Conservation (phyloP, 352 stramenopile genomes). For the Globisporangium uncinulatum region DNA sequence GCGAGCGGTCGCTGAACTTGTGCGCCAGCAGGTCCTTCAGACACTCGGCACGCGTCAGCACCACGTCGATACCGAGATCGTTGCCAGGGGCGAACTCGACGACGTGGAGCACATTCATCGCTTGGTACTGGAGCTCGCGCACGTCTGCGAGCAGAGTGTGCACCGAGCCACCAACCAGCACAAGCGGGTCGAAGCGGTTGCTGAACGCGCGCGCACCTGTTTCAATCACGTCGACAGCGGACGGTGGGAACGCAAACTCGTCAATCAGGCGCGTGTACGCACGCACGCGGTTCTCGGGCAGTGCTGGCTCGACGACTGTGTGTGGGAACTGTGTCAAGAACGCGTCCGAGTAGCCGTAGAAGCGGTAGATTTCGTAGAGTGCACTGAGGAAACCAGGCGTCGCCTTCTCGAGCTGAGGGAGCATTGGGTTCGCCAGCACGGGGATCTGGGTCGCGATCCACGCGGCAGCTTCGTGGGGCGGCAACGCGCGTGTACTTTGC, state of each 20-base stretch:
- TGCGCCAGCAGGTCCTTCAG: conserved; percentile 29
- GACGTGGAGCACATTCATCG: conserved; percentile 34
- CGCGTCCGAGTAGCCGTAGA: conserved; percentile 49
- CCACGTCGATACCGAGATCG: conserved; percentile 14
- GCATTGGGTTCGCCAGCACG: conserved; percentile 54
- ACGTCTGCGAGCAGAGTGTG: conserved; percentile 29
- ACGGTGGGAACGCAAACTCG: conserved; percentile 39
- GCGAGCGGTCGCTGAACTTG: conserved; percentile 22
- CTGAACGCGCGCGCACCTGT: conserved; percentile 33
- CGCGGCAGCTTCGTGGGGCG: conserved; percentile 36
- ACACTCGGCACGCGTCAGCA: conserved; percentile 18
- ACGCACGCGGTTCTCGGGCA: too few relatives aligned
- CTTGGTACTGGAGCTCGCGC: conserved; percentile 46
- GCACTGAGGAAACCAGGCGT: conserved; percentile 38
- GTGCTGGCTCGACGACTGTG: conserved; percentile 2
- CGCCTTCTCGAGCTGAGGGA: conserved; percentile 36
- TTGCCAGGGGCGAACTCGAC: conserved; percentile 28
- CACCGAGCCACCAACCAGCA: conserved; percentile 28
- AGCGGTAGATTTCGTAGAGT: conserved; percentile 72
- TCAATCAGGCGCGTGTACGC: conserved; percentile 58
- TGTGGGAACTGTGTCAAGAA: conserved; percentile 19
- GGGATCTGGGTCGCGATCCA: conserved; percentile 51
- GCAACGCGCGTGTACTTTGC: conserved; percentile 27
- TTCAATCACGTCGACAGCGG: conserved; percentile 65
- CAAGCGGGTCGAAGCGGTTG: conserved; percentile 51